Percentiles rank a stretch among this genome's conserved stretches.
These are phyloP conservation scores for Sanguinoderma infundibulare DNA, from an alignment of 1,284 basidiomycete species.

Conservation along the genomic window DNA sequence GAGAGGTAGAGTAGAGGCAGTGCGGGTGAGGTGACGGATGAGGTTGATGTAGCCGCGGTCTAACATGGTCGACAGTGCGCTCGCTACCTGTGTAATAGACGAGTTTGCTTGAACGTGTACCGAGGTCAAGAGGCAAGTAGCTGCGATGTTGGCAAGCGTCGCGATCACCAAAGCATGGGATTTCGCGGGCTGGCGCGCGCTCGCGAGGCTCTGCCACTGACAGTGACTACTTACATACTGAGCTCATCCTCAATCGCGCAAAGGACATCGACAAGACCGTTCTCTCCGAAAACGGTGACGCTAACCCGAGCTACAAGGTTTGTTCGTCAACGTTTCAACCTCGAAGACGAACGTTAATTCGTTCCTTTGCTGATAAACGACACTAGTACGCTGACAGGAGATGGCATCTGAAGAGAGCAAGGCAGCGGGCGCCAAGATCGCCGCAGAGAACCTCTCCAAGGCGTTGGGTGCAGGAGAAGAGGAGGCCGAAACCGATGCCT, in stretches of 20 bases:
- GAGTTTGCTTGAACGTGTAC: too few relatives aligned
- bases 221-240: too few relatives aligned
- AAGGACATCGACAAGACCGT: conserved; percentile 66
- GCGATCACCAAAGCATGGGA: neutral
- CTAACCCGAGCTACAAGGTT: conserved; percentile 61
- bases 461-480: conserved; percentile 89
- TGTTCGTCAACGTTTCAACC: conserved; percentile 91
- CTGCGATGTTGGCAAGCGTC: neutral
- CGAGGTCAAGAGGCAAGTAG: neutral
- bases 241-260: conserved; percentile 65
- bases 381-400: conserved; percentile 61
- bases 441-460: conserved; percentile 89
- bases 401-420: conserved; percentile 96
- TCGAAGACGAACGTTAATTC: conserved; percentile 69
- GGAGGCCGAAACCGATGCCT: conserved; percentile 96
- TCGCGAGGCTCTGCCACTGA: too few relatives aligned
- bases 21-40: conserved; percentile 59
- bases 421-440: conserved; percentile 81
- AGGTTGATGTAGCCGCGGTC: conserved; percentile 56
- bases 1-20: conserved; percentile 50
- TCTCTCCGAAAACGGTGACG: conserved; percentile 49
- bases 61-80: conserved; percentile 15
- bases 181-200: neutral
- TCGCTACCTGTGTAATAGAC: too few relatives aligned
- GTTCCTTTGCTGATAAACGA: neutral